A percentile compares a stretch with the other conserved stretches of the same genome.
Conservation (phyloP, 2,329 filamentous ascomycete genomes). For the Harringtonia lauricola region DNA sequence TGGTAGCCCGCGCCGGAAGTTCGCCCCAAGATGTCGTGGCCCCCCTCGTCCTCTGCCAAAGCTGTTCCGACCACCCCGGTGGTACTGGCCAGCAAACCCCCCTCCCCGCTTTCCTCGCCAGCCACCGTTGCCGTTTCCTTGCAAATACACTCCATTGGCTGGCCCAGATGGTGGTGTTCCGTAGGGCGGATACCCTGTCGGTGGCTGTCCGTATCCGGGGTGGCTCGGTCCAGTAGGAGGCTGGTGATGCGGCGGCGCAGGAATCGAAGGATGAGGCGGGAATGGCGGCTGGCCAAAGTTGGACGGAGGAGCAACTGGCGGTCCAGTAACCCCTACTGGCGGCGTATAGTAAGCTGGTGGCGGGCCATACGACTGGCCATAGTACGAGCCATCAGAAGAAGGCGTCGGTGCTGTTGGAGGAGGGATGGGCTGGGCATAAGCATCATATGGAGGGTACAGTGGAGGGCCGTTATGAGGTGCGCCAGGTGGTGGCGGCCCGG, state of each 20-base stretch:
- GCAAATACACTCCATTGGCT: background rate
- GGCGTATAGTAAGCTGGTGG: slow-evolving; percentile 9
- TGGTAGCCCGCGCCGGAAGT: background rate
- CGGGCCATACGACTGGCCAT: slow-evolving; percentile 8
- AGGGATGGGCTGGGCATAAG: slow-evolving; percentile 4
- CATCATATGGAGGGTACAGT: slow-evolving; percentile 8
- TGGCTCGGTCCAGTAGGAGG: background rate
- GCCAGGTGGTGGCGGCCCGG: slow-evolving; percentile 4
- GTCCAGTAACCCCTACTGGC: slow-evolving; percentile 13
- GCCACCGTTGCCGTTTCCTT: background rate
- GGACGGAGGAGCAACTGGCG: slow-evolving; percentile 9
- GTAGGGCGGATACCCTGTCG: background rate
- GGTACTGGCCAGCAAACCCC: background rate
- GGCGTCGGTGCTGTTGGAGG: slow-evolving; percentile 1
- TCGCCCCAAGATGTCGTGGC: background rate
- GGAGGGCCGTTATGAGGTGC: no score
- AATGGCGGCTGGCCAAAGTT: slow-evolving; percentile 10
- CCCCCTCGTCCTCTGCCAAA: background rate
- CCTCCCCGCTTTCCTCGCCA: slow-evolving; percentile 1
- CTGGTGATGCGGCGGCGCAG: background rate
- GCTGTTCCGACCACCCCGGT: slow-evolving; percentile 2
- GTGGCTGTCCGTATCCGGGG: background rate
- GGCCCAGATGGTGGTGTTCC: background rate
- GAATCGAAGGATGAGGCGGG: slow-evolving; percentile 7
- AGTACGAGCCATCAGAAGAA: slow-evolving; percentile 4